Evolutionary conservation across 108 stramenopile species (phyloP).

Genomic region (Poteriospumella lacustris): DNA sequence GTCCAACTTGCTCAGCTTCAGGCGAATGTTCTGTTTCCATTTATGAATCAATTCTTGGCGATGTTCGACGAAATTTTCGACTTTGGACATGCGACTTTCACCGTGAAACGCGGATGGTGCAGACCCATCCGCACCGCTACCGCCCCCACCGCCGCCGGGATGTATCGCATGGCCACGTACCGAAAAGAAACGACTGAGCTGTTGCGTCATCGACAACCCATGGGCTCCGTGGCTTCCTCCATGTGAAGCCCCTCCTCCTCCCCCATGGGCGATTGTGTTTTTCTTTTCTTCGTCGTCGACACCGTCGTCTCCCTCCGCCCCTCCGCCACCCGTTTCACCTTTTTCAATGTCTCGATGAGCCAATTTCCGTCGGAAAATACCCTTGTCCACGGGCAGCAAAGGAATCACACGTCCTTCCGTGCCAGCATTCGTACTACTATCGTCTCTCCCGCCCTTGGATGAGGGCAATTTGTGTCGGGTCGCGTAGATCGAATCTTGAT

Average conservation of each 20-base stretch:
- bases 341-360: slow-evolving; percentile 5
- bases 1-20: too few relatives aligned
- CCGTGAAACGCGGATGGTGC: too few relatives aligned
- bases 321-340: neutral
- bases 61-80: neutral
- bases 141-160: neutral
- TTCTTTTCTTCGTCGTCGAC: slow-evolving; percentile 18
- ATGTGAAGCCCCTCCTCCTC: slow-evolving; percentile 24
- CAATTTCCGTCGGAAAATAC: slow-evolving; percentile 5
- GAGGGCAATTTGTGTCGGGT: too few relatives aligned
- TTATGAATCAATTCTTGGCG: neutral
- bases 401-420: too few relatives aligned
- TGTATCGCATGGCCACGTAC: neutral
- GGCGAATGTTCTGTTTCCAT: slow-evolving; percentile 4
- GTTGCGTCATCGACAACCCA: slow-evolving; percentile 20
- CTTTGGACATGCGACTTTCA: too few relatives aligned
- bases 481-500: too few relatives aligned
- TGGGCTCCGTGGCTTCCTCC: neutral
- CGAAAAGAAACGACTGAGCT: too few relatives aligned
- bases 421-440: too few relatives aligned
- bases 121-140: neutral
- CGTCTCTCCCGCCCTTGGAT: too few relatives aligned
- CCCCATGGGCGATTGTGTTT: neutral
- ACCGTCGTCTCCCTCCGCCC: neutral
- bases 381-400: neutral